Percentiles rank a stretch among this genome's conserved stretches.
Evolutionary conservation across 768 basidiomycete species (phyloP).

Genomic region (Pleurotus citrinopileatus): DNA sequence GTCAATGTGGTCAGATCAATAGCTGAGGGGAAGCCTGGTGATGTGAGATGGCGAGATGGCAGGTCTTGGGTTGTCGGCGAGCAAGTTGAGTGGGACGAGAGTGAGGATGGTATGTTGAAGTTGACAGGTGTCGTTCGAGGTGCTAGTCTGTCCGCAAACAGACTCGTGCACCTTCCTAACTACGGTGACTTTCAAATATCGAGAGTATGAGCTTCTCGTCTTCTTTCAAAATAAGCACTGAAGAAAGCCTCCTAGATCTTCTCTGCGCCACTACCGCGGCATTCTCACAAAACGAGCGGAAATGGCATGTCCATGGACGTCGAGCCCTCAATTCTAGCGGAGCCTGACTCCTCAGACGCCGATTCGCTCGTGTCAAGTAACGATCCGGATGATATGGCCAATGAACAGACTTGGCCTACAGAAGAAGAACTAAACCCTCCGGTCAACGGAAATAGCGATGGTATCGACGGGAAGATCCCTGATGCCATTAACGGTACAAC

Average conservation of each 20-base stretch:
- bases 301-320: conserved; percentile 53
- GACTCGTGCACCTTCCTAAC: conserved; percentile 85
- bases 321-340: conserved; percentile 63
- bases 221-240: background rate
- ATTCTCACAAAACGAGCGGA: conserved; percentile 28
- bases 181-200: conserved; percentile 86
- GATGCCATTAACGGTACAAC: conserved; percentile 73
- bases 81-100: conserved; percentile 51
- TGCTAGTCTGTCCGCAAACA: conserved; percentile 68
- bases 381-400: conserved; percentile 83
- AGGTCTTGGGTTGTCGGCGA: conserved; percentile 74
- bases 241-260: conserved; percentile 50
- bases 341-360: conserved; percentile 59
- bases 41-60: conserved; percentile 81
- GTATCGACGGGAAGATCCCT: conserved; percentile 39
- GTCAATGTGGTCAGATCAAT: conserved; percentile 73
- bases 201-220: conserved; percentile 46
- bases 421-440: conserved; percentile 81
- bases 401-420: conserved; percentile 99
- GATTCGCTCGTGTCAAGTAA: conserved; percentile 89
- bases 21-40: conserved; percentile 80
- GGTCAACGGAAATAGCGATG: conserved; percentile 21
- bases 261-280: conserved; percentile 52
- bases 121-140: conserved; percentile 90
- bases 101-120: conserved; percentile 48